Evolutionary conservation across 2,329 filamentous ascomycete genomes (phyloP), one percentile per base, ranked within the genome.

Genomic region (Penicillium polonicum): DNA sequence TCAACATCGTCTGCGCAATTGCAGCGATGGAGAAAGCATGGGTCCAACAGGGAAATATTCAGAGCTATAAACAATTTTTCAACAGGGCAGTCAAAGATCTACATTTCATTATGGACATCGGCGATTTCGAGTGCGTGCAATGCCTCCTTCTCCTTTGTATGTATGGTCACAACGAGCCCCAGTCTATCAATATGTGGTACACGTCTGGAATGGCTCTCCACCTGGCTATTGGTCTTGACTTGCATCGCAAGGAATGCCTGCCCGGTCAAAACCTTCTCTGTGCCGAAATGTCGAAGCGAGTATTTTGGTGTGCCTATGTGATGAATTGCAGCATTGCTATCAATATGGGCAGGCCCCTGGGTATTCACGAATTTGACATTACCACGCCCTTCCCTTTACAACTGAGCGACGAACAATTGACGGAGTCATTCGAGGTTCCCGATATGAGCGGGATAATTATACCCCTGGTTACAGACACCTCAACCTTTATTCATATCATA

Each of bases 401-500:
- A 5, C 25, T 63, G 6, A 60, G 55, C 3, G 64, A 65, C 53
- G 50, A 60, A 5, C 58, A 65, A 21, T 52, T 63, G 21, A 51
- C 49, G 21, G 42, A 54, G 27, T 36, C 41, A 29, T 48, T 43
- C 44, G 7, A 17, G 15, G 25, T 15, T 23, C 25, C 25, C 15
- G 13, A 23, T 7, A 7, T 15, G 13, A 19, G 15, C 15, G 23
- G 15, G 10, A 45, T n/a, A 8, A 7, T 17, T 9, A 29, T n/a
- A 27, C 42, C 42, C 2, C 29, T 17, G 6, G 25, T 45, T 6
- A 57, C 46, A 10, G 65, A 69, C 31, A 58, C 60, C 3, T 69
- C 68, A 3, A 67, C 67, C 3, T 68, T 70, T 39, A 62, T 66
- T 19, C 66, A 69, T 48, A 67, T 65, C 21, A 65, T 70, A 25